Evolutionary conservation across 352 stramenopile species (phyloP).

Genomic region (Phytophthora kernoviae): DNA sequence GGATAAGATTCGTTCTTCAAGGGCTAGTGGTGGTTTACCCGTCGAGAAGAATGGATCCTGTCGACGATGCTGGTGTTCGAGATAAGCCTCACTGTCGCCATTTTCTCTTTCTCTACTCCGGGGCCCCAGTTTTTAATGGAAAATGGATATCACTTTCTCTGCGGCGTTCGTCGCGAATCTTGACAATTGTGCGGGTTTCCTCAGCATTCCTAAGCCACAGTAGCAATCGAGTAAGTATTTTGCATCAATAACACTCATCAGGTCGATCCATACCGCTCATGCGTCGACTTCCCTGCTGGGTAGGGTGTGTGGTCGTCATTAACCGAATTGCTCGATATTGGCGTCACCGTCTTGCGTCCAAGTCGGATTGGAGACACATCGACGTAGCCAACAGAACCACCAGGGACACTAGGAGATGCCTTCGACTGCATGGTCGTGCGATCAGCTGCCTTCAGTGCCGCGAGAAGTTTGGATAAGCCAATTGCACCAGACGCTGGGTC

Average conservation of each 20-base stretch:
- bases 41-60: slow-evolving; percentile 43
- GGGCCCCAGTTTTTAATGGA: slow-evolving; percentile 23
- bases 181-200: slow-evolving; percentile 65
- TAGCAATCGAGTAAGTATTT: slow-evolving; percentile 1
- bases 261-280: slow-evolving; percentile 49
- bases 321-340: slow-evolving; percentile 25
- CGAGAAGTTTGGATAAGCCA: slow-evolving; percentile 43
- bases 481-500: slow-evolving; percentile 59
- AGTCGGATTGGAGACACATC: slow-evolving; percentile 62
- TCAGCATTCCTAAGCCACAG: slow-evolving; percentile 54
- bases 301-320: slow-evolving; percentile 24
- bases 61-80: slow-evolving; percentile 31
- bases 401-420: slow-evolving; percentile 26
- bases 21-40: slow-evolving; percentile 35
- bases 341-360: slow-evolving; percentile 59
- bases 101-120: slow-evolving; percentile 7
- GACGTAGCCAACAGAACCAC: slow-evolving; percentile 26
- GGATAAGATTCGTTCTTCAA: slow-evolving; percentile 62
- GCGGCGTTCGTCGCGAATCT: slow-evolving; percentile 69
- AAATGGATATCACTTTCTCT: slow-evolving; percentile 62
- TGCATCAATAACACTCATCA: not conserved
- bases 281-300: slow-evolving; percentile 72
- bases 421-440: slow-evolving; percentile 47
- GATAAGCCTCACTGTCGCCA: slow-evolving; percentile 24
- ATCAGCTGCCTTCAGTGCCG: slow-evolving; percentile 56